Evolutionary conservation across 2,329 filamentous ascomycete species (phyloP).

Genomic region (Leptoxyphium fumago): DNA sequence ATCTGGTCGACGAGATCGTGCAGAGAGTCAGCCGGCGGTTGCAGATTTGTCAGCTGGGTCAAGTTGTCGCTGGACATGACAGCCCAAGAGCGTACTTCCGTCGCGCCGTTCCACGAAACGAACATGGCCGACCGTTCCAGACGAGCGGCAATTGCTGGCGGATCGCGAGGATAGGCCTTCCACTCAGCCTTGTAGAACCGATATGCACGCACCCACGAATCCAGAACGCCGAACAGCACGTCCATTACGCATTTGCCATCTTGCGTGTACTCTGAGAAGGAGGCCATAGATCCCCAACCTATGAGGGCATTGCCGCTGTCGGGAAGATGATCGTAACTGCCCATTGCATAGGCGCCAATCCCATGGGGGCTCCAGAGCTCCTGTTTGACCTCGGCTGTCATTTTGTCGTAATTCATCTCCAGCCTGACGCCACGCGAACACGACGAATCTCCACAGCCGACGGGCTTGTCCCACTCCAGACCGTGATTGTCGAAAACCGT

Average conservation of each 20-base stretch:
- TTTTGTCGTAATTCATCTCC: constrained; percentile 19
- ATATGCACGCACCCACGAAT: constrained; percentile 18
- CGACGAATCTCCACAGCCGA: neutral
- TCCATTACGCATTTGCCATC: constrained; percentile 29
- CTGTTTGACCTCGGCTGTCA: constrained; percentile 31
- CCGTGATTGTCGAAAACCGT: constrained; percentile 4
- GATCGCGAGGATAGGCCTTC: constrained; percentile 14
- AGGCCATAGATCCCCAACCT: constrained; percentile 41
- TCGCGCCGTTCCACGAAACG: constrained; percentile 7
- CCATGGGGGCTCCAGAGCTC: constrained; percentile 5
- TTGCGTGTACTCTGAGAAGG: constrained; percentile 32
- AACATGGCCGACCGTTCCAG: neutral
- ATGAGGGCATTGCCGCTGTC: constrained; percentile 31
- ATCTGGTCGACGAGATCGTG: constrained; percentile 1
- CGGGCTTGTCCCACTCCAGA: neutral
- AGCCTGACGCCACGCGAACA: constrained; percentile 6
- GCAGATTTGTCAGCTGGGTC: neutral
- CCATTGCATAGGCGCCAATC: constrained; percentile 31
- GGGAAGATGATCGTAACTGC: constrained; percentile 34
- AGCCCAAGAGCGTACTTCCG: constrained; percentile 6
- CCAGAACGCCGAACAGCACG: constrained; percentile 20
- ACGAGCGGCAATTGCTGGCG: neutral
- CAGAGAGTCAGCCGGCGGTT: constrained; percentile 1
- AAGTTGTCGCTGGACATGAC: constrained; percentile 2
- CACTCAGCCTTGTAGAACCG: constrained; percentile 21